These are phyloP conservation scores for Saccharomycopsis fodiens DNA, from an alignment of 805 yeast genomes.

Conservation along the genomic window DNA sequence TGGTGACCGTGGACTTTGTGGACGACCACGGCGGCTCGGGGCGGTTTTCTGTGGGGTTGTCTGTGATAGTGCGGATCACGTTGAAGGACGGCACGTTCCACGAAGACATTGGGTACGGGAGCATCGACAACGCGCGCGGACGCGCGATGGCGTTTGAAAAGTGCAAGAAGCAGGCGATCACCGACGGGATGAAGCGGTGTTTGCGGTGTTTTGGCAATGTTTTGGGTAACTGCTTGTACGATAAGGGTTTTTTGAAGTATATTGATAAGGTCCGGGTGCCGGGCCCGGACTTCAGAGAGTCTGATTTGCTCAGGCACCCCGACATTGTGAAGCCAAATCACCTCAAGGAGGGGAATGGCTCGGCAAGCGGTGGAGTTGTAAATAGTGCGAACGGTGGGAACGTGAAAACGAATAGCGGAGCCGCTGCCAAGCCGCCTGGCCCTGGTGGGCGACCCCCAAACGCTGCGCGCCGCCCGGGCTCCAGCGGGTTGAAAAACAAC, in stretches of 20 bases:
- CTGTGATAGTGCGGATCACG: conserved; percentile 66
- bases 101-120: conserved; percentile 85
- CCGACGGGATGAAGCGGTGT: conserved; percentile 76
- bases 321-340: conserved; percentile 9
- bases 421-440: background rate
- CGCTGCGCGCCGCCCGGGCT: background rate
- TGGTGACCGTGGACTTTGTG: conserved; percentile 59
- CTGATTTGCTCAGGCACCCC: conserved; percentile 27
- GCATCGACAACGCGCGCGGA: conserved; percentile 62
- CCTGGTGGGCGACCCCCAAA: background rate
- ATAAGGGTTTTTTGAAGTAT: conserved; percentile 52
- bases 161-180: conserved; percentile 75
- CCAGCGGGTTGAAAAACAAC: too few species aligned
- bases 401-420: background rate
- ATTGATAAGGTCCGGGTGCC: conserved; percentile 37
- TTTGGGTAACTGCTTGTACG: conserved; percentile 78
- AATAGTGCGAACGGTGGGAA: background rate
- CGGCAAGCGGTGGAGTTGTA: conserved; percentile 14
- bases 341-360: conserved; percentile 5
- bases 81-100: conserved; percentile 70
- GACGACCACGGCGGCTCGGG: conserved; percentile 48
- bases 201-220: conserved; percentile 77
- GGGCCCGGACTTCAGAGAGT: conserved; percentile 27
- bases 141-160: conserved; percentile 76
- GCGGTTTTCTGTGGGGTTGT: conserved; percentile 55